Evolutionary conservation across 495 filamentous ascomycete species (phyloP).

Genomic region (Penicillium pulvis): DNA sequence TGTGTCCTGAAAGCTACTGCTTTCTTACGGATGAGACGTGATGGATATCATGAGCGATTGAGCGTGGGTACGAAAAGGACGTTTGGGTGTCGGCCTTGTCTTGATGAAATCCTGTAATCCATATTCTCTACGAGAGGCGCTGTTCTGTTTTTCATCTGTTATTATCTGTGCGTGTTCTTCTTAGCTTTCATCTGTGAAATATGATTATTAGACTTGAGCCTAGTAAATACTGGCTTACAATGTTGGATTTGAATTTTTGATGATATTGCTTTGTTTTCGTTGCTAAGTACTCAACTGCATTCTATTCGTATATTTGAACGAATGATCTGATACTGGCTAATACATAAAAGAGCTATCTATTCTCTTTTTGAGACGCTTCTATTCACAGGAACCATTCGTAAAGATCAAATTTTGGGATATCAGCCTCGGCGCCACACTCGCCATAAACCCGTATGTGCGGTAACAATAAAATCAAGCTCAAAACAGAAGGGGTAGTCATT

Average conservation of each 20-base stretch:
- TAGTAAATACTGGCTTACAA: conserved; percentile 20
- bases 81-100: conserved; percentile 11
- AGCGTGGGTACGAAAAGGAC: conserved; percentile 9
- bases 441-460: conserved; percentile 12
- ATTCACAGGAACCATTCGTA: neutral
- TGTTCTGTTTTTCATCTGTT: conserved; percentile 12
- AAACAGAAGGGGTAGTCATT: conserved; percentile 7
- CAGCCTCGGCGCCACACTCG: conserved; percentile 6
- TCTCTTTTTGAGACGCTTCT: neutral
- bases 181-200: conserved; percentile 29
- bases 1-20: conserved; percentile 14
- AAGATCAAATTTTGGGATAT: conserved; percentile 9
- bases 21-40: conserved; percentile 8
- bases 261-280: neutral
- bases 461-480: conserved; percentile 7
- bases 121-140: conserved; percentile 16
- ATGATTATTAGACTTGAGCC: conserved; percentile 33
- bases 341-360: neutral
- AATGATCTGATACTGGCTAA: neutral
- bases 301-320: neutral
- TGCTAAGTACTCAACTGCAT: neutral
- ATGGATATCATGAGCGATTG: conserved; percentile 18
- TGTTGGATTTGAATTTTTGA: conserved; percentile 6
- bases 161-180: conserved; percentile 4
- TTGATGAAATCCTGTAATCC: conserved; percentile 29